Conservation (phyloP, 768 basidiomycete species). For the Pisolithus orientalis region DNA sequence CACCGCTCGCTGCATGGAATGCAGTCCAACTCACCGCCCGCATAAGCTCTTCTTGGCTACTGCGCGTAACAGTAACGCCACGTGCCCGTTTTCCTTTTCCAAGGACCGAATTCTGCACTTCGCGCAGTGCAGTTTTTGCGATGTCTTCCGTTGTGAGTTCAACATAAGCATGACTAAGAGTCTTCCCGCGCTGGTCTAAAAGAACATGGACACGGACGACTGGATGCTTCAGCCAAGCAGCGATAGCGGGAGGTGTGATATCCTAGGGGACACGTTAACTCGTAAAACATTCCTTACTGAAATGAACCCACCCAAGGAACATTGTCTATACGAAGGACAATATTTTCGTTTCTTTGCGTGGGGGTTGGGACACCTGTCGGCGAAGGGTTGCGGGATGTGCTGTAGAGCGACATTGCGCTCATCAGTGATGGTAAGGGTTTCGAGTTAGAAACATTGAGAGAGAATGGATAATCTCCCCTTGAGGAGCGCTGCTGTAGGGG, state of each 20-base stretch:
- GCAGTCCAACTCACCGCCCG: conserved; percentile 47
- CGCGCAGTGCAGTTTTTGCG: conserved; percentile 62
- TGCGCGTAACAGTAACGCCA: conserved; percentile 78
- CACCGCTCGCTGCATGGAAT: neutral
- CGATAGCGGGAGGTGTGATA: conserved; percentile 73
- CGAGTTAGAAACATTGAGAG: conserved; percentile 23
- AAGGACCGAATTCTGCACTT: conserved; percentile 48
- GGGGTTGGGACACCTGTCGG: conserved; percentile 5
- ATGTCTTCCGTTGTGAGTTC: conserved; percentile 59
- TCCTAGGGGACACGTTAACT: conserved; percentile 41
- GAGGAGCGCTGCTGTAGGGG: conserved; percentile 20
- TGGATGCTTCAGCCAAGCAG: conserved; percentile 64
- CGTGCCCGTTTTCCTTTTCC: conserved; percentile 74
- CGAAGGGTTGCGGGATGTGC: conserved; percentile 7
- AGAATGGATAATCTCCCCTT: conserved; percentile 20
- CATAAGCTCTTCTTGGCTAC: conserved; percentile 79
- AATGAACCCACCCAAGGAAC: conserved; percentile 70
- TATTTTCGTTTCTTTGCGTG: conserved; percentile 29
- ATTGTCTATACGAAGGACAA: conserved; percentile 80
- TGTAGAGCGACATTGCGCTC: conserved; percentile 27
- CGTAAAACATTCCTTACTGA: conserved; percentile 4
- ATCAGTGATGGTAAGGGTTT: conserved; percentile 25
- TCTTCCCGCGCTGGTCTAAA: conserved; percentile 77
- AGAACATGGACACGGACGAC: conserved; percentile 64
- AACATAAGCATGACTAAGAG: conserved; percentile 77